These are phyloP conservation scores for Centrapalus pauciflorus DNA, from an alignment of 129 eudicot species.

Conservation along the genomic window DNA sequence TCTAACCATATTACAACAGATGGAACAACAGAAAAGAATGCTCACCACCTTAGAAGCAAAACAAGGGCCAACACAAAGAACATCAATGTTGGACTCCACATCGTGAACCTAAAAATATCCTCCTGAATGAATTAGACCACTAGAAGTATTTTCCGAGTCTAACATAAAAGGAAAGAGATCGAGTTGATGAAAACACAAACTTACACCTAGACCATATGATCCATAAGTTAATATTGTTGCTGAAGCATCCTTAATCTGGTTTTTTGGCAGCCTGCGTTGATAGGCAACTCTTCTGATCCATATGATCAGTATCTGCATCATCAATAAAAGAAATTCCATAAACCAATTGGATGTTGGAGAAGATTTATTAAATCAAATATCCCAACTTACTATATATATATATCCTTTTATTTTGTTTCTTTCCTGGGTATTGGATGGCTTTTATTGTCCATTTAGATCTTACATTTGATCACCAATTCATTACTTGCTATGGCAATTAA, in stretches of 20 bases:
- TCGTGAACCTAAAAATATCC: constrained; percentile 44
- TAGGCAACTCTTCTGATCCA: constrained; percentile 66
- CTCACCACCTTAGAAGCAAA: constrained; percentile 57
- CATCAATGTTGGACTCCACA: constrained; percentile 54
- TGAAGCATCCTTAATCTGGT: constrained; percentile 38
- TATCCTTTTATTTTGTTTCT: neutral
- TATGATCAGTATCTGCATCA: constrained; percentile 42
- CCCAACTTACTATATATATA: constrained; percentile 3
- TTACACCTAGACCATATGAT: constrained; percentile 74
- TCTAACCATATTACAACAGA: neutral
- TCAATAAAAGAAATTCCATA: neutral
- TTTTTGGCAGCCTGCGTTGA: constrained; percentile 37
- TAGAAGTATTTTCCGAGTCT: neutral
- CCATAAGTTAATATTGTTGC: constrained; percentile 61
- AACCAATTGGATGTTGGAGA: neutral
- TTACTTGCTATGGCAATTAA: neutral
- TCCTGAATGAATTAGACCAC: neutral
- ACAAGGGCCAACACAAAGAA: constrained; percentile 60
- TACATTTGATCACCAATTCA: neutral
- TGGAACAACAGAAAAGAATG: neutral
- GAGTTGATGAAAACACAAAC: constrained; percentile 18
- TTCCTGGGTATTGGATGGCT: neutral
- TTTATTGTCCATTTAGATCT: neutral
- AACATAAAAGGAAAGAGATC: constrained; percentile 13
- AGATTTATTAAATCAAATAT: neutral